Conservation (phyloP, 139 green algal genomes). For the Zygnema circumcarinatum region DNA sequence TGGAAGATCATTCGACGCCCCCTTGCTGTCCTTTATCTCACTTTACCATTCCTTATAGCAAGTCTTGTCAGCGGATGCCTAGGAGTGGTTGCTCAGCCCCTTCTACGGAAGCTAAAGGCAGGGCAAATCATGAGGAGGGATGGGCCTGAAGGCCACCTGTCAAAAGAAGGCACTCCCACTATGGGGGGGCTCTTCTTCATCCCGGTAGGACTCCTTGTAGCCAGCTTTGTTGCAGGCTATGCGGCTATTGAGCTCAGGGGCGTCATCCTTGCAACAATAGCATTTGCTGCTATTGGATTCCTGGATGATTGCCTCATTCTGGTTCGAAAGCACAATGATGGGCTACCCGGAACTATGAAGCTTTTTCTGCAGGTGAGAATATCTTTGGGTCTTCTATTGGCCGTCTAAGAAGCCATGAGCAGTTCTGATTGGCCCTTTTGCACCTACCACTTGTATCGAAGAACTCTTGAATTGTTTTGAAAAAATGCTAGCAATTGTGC, state of each 20-base stretch:
- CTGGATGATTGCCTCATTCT: constrained; percentile 58
- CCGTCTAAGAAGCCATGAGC: not conserved
- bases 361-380: constrained; percentile 52
- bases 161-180: constrained; percentile 62
- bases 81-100: too few relatives aligned
- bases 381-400: not conserved
- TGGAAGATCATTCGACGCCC: constrained; percentile 45
- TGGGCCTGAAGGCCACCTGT: constrained; percentile 50
- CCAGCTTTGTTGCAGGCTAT: not conserved
- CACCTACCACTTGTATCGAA: not conserved
- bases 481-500: too few relatives aligned
- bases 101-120: constrained; percentile 44
- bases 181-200: constrained; percentile 63
- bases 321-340: constrained; percentile 37
- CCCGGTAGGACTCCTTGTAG: constrained; percentile 50
- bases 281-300: constrained; percentile 43
- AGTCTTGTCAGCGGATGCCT: too few relatives aligned
- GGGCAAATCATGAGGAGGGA: constrained; percentile 57
- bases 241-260: constrained; percentile 2
- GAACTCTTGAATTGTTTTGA: too few relatives aligned
- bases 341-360: constrained; percentile 49
- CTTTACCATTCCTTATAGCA: constrained; percentile 46
- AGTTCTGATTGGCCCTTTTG: not conserved
- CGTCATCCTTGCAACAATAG: constrained; percentile 28
- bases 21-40: constrained; percentile 50